Conservation (phyloP, 768 basidiomycete species). For the Lepiota brunneoincarnata region DNA sequence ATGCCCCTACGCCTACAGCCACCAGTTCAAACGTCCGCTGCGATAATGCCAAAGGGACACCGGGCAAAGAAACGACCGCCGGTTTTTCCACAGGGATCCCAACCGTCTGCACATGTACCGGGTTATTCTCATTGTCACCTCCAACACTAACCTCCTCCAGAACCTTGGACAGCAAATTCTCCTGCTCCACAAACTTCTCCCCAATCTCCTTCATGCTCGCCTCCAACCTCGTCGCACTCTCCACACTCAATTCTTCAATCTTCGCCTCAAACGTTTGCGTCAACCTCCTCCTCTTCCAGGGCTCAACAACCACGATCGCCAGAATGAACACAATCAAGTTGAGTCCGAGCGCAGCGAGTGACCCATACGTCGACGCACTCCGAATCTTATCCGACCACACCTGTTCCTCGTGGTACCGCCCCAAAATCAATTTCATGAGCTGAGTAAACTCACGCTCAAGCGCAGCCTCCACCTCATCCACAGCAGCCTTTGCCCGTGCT, state of each 20-base stretch:
- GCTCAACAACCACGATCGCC: slow-evolving; percentile 91
- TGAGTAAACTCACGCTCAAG: slow-evolving; percentile 87
- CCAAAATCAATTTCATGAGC: slow-evolving; percentile 85
- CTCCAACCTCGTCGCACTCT: slow-evolving; percentile 50
- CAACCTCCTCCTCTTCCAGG: slow-evolving; percentile 88
- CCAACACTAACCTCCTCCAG: slow-evolving; percentile 21
- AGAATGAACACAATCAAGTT: slow-evolving; percentile 89
- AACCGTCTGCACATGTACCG: slow-evolving; percentile 1
- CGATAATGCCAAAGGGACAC: not conserved
- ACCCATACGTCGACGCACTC: slow-evolving; percentile 91
- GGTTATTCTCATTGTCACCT: slow-evolving; percentile 3
- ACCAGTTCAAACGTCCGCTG: slow-evolving; percentile 28
- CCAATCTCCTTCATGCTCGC: slow-evolving; percentile 47
- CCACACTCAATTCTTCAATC: slow-evolving; percentile 60
- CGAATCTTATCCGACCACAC: slow-evolving; percentile 99
- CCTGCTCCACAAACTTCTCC: slow-evolving; percentile 48
- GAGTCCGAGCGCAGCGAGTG: slow-evolving; percentile 77
- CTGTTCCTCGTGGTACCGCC: slow-evolving; percentile 97
- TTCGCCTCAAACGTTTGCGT: slow-evolving; percentile 89
- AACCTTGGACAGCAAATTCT: slow-evolving; percentile 23
- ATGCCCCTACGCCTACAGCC: slow-evolving; percentile 33
- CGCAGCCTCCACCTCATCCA: slow-evolving; percentile 68
- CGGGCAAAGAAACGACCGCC: slow-evolving; percentile 2
- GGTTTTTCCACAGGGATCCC: slow-evolving; percentile 7
- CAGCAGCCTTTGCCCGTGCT: slow-evolving; percentile 59